These are phyloP conservation scores for Prunus campanulata DNA, from an alignment of 306 rosid genomes.

Conservation along the genomic window DNA sequence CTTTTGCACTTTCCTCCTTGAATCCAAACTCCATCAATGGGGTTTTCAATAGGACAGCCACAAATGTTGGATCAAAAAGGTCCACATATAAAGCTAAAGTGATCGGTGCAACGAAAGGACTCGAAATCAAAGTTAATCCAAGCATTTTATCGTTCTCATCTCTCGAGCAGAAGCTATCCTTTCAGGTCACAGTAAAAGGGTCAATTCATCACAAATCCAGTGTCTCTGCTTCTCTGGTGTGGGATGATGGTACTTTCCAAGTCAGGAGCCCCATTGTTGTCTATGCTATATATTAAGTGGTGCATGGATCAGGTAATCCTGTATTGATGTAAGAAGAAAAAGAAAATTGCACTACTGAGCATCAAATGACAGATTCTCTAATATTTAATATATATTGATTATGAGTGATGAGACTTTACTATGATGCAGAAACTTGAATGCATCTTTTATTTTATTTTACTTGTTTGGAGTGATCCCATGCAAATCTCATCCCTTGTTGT, in stretches of 20 bases:
- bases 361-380: background rate
- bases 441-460: too few relatives aligned
- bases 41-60: conserved; percentile 27
- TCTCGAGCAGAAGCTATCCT: conserved; percentile 25
- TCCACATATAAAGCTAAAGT: conserved; percentile 38
- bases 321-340: background rate
- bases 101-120: conserved; percentile 15
- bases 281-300: background rate
- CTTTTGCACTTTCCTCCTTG: conserved; percentile 26
- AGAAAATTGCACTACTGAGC: background rate
- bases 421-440: too few relatives aligned
- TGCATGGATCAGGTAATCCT: too few relatives aligned
- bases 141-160: conserved; percentile 35
- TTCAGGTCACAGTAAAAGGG: conserved; percentile 35
- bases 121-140: conserved; percentile 36
- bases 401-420: too few relatives aligned
- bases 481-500: too few relatives aligned
- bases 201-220: background rate
- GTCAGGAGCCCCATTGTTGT: conserved; percentile 54
- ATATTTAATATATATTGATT: too few relatives aligned
- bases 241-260: conserved; percentile 46
- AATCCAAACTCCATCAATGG: conserved; percentile 15
- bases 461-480: too few relatives aligned
- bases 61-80: conserved; percentile 43
- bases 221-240: conserved; percentile 42